Conservation (phyloP, 2,329 filamentous ascomycete genomes). For the Fusarium sp. region DNA sequence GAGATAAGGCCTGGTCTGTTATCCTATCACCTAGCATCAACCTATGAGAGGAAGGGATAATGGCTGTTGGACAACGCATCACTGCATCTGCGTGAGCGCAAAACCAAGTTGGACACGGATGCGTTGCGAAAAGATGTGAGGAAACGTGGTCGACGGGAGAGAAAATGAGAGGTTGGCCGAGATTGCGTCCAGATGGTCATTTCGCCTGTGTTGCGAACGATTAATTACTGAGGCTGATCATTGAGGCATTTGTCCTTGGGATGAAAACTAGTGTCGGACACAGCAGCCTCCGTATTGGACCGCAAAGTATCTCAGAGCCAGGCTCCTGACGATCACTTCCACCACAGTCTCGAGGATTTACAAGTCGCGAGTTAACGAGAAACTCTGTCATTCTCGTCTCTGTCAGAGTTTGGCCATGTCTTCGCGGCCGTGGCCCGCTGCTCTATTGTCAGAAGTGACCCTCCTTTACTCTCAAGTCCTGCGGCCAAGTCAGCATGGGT, state of each 20-base stretch:
- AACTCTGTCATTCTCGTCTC: conserved; percentile 11
- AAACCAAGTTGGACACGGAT: conserved; percentile 39
- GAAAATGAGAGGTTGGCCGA: conserved; percentile 38
- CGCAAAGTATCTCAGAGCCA: conserved; percentile 12
- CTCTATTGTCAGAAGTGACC: conserved; percentile 30
- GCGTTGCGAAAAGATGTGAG: conserved; percentile 16
- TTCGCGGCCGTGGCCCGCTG: conserved; percentile 34
- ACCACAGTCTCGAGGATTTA: conserved; percentile 10
- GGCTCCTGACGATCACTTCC: conserved; percentile 33
- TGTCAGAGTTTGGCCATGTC: conserved; percentile 12
- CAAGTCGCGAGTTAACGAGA: conserved; percentile 14
- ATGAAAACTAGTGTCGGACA: conserved; percentile 15
- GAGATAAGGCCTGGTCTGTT: conserved; percentile 49
- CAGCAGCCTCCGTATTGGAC: conserved; percentile 26
- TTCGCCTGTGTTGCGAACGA: conserved; percentile 26
- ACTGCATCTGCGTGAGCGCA: conserved; percentile 49
- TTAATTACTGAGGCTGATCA: conserved; percentile 34
- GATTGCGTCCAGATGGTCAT: conserved; percentile 37
- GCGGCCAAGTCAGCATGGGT: conserved; percentile 42
- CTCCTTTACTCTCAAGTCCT: conserved; percentile 22
- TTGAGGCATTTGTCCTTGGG: conserved; percentile 27
- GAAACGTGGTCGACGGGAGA: conserved; percentile 8
- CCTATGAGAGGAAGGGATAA: conserved; percentile 53
- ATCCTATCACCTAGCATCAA: conserved; percentile 57
- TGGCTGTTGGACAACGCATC: conserved; percentile 59